Evolutionary conservation across 768 basidiomycete species (phyloP).

Genomic region (Boletus fagicola): DNA sequence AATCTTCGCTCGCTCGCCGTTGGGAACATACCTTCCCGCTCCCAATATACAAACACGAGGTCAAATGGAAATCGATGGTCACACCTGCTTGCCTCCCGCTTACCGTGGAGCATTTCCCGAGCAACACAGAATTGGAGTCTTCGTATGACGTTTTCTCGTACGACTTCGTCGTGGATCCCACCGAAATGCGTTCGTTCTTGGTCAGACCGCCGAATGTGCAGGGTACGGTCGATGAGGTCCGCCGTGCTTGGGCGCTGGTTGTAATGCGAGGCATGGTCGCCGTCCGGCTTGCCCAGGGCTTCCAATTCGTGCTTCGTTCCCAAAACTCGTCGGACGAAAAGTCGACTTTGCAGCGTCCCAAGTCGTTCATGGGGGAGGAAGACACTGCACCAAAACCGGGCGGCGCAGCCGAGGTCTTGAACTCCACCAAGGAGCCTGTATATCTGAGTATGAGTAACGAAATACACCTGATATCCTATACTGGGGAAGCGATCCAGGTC

Average conservation of each 20-base stretch:
- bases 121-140: constrained; percentile 66
- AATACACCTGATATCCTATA: constrained; percentile 90
- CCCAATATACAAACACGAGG: constrained; percentile 72
- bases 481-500: constrained; percentile 87
- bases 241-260: constrained; percentile 69
- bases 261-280: constrained; percentile 95
- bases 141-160: constrained; percentile 84
- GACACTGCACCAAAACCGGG: constrained; percentile 50
- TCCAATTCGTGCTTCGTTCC: constrained; percentile 80
- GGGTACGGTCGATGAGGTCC: constrained; percentile 53
- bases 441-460: constrained; percentile 95
- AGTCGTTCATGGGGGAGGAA: constrained; percentile 59
- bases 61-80: constrained; percentile 89
- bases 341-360: constrained; percentile 44
- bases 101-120: constrained; percentile 86
- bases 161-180: constrained; percentile 81
- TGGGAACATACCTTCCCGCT: constrained; percentile 88
- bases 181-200: constrained; percentile 84
- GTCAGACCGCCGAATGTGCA: constrained; percentile 59
- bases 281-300: constrained; percentile 88
- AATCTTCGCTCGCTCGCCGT: constrained; percentile 74
- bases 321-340: constrained; percentile 33
- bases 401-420: constrained; percentile 66
- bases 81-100: constrained; percentile 88
- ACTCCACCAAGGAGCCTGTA: constrained; percentile 63